Evolutionary conservation across 2,329 filamentous ascomycete species (phyloP), one percentile per base, ranked within the genome.

Genomic region (Zymoseptoria pseudotritici): DNA sequence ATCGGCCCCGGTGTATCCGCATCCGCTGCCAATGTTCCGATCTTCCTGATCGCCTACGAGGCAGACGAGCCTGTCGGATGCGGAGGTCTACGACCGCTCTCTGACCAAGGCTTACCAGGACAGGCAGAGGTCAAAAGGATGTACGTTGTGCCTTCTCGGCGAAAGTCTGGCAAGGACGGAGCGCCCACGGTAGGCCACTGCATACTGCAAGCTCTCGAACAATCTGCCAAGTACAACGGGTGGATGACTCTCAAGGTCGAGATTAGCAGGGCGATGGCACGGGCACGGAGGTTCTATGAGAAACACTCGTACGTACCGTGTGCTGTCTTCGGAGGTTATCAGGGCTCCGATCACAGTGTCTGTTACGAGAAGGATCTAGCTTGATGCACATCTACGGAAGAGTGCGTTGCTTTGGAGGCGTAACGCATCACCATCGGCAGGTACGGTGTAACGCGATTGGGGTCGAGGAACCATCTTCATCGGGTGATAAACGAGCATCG

Each of bases 141-240:
- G 56, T 57, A 57, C 26, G 56, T 53, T 50, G 56, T 57, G 50
- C 56, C 56, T 11, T 57, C 50, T 17, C 26, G 49, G n/a, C 22
- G 56, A 6, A 50, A n/a, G 4, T 22, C 50, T 22, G 50, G 50
- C 20, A 52, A 21, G 22, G 50, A 52, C 13, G 50, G 50, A 21
- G 50, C 50, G 50, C 50, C 50, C 1, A 21, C 13, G 11, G 50
- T 52, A 21, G 50, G 9, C 50, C 50, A 19, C 50, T 52, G 3
- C 11, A 17, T 52, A 52, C 50, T 52, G 7, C 13, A 52, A 13
- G 50, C 50, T 52, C 50, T 52, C 50, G 50, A 52, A 21, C n/a
- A 31, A 31, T 22, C 20, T 49, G 56, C 56, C 2, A 13, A 2
- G 24, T 50, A 57, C 24, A 29, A n/a, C 5, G 29, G 26, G n/a